Conservation (phyloP, 2,329 filamentous ascomycete species). For the Penicillium paneum region DNA sequence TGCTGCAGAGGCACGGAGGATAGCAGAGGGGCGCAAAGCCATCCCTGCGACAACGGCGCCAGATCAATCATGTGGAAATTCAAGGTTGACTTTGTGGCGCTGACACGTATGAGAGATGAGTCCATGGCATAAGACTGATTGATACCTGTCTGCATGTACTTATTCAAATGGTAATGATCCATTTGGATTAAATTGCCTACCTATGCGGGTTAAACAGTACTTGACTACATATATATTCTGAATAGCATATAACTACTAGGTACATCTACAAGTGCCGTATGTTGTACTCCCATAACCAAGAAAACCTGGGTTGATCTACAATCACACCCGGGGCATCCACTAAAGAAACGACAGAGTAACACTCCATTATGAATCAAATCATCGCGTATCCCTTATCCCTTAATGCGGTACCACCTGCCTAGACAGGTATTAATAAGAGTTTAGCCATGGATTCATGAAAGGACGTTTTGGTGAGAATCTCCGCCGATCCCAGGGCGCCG, state of each 20-base stretch:
- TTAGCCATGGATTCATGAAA: not conserved
- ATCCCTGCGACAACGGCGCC: slow-evolving; percentile 12
- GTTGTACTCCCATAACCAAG: not conserved
- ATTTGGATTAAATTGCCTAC: not conserved
- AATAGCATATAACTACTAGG: not conserved
- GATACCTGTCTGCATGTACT: not conserved
- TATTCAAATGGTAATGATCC: slow-evolving; percentile 1
- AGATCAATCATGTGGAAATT: slow-evolving; percentile 14
- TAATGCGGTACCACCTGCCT: slow-evolving; percentile 4
- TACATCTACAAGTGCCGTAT: not conserved
- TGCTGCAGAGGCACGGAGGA: slow-evolving; percentile 2
- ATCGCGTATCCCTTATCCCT: not conserved
- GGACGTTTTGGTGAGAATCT: not conserved
- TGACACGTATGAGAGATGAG: slow-evolving; percentile 23
- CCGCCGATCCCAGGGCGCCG: not conserved
- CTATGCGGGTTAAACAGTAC: not conserved
- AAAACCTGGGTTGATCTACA: not conserved
- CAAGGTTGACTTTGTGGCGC: slow-evolving; percentile 20
- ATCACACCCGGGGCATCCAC: not conserved
- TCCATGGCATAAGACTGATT: not conserved
- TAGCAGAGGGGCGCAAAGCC: slow-evolving; percentile 9
- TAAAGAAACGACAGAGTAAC: not conserved
- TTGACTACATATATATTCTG: not conserved
- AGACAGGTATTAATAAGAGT: not conserved
- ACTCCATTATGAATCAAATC: not conserved